Evolutionary conservation across 1,284 basidiomycete species (phyloP), one percentile per base, ranked within the genome.

Genomic region (Leccinum huronense): DNA sequence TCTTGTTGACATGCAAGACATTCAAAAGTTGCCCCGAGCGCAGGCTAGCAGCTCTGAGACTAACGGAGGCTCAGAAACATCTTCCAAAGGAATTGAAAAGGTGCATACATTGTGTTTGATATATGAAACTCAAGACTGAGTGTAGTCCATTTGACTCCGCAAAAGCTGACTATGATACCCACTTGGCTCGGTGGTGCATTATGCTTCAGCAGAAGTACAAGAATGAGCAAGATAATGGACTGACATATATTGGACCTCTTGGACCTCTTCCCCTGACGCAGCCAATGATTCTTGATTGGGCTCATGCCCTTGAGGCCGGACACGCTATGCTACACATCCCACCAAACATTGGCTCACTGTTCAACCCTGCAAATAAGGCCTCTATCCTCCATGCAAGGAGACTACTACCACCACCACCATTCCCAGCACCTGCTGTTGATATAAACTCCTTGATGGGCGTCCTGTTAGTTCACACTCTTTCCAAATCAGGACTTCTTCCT

Each of bases 281-380:
- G 19, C 16, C 16, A 19, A 51, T 51, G 48, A 9, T 51, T 3
- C 19, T 51, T n/a, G 48, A 51, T 23, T 51, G 48, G 48, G 8
- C n/a, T 23, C 5, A 5, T 23, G 48, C 48, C 14, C 19, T 51
- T n/a, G 40, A 51, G 10, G 48, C 16, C 3, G 48, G 48, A 19
- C 48, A 51, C 0, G 48, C 48, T 51, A 51, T 5, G 16, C 16
- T 51, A 10, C 16, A 51, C 10, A 23, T 51, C 9, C 48, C 19
- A 23, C 48, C 19, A 3, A 51, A 51, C 48, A 51, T 27, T 23
- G 48, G 27, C n/a, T 51, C 2, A n/a, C n/a, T n/a, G 5, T 51
- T 51, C 19, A 51, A 51, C 19, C 16, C 19, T 51, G 48, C 19
- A n/a, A 42, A 42, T 42, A 68, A 67, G 10, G 67, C 57, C 27